Base-by-base conservation (phyloP, 768 basidiomycete genomes). In the Pleurotus salmoneostramineus region DNA sequence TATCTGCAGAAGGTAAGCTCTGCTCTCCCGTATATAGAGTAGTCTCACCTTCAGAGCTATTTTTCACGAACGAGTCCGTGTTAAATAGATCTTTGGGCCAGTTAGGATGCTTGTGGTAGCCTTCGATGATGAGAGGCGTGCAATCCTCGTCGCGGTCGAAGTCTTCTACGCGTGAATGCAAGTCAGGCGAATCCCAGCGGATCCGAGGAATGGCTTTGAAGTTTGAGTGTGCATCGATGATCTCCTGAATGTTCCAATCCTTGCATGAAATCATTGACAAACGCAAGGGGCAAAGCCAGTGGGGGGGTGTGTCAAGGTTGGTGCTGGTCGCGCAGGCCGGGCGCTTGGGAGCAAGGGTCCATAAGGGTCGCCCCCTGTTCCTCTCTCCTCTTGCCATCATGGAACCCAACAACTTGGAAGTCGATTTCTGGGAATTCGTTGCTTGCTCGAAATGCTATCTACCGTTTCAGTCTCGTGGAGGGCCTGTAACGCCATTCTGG, bases 371-470 rank as follows among this genome's bases (percentile, higher is more conserved):
- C 37, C 10, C 10, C 37, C 37, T 40, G 37, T 40, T 40, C 37
- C 37, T 40, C 37, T n/a, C 3, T 1, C 37, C n/a, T n/a, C 37
- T 40, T n/a, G 2, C n/a, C 37, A 2, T 40, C 37, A 27, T 27
- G 21, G 21, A 27, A 3, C 21, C 21, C 21, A 27, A 27, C 21
- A 27, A 27, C 21, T 27, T 27, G 21, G 78, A 80, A 10, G 77
- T 82, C 57, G 85, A 88, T 62, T 88, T 91, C 68, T 94, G 92
- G 91, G 87, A 91, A 46, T 91, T 89, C 60, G 85, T 91, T 5
- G 71, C 72, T 56, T 94, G 92, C 64, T 74, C 81, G 0, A 76
- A 80, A 65, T 94, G 92, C 63, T 84, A 85, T 61, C 76, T 89
- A 31, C 81, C 85, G 0, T 93, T 88, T 63, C 65, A 74, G 5